These are phyloP conservation scores for Tetraselmis striata DNA, from an alignment of 139 green algal species.

Conservation along the genomic window DNA sequence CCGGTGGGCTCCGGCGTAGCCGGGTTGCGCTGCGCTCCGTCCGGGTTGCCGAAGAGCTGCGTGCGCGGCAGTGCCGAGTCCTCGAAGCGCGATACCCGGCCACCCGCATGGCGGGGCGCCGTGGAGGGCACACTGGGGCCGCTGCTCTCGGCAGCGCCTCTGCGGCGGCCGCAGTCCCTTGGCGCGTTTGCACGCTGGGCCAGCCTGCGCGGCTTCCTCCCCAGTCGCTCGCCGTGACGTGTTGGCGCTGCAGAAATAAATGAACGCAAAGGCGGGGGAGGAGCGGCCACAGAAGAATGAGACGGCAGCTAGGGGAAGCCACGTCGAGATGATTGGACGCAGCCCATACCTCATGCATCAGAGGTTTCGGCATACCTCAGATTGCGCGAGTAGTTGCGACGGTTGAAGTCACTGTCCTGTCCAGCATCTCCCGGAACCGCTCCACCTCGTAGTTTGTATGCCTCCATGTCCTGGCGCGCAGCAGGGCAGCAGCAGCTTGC, in stretches of 20 bases:
- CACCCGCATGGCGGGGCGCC: background rate
- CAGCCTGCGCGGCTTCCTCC: background rate
- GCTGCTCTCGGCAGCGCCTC: background rate
- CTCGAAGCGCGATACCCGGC: background rate
- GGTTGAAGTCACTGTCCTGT: background rate
- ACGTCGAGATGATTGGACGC: background rate
- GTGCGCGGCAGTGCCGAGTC: background rate
- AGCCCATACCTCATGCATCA: background rate
- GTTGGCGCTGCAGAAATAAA: background rate
- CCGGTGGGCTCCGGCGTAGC: background rate
- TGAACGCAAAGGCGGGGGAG: background rate
- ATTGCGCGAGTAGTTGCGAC: background rate
- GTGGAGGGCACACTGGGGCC: background rate
- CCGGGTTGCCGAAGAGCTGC: background rate
- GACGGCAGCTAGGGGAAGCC: background rate
- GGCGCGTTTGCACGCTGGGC: background rate
- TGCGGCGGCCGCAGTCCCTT: background rate
- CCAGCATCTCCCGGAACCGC: background rate
- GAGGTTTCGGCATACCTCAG: background rate
- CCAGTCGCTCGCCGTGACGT: background rate
- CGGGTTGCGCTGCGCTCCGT: background rate
- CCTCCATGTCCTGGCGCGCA: background rate
- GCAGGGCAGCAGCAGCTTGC: background rate
- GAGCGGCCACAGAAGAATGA: background rate
- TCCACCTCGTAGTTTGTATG: background rate